phyloP scores from a whole-genome alignment of 441 rosid species.

The Erodium texanum region DNA sequence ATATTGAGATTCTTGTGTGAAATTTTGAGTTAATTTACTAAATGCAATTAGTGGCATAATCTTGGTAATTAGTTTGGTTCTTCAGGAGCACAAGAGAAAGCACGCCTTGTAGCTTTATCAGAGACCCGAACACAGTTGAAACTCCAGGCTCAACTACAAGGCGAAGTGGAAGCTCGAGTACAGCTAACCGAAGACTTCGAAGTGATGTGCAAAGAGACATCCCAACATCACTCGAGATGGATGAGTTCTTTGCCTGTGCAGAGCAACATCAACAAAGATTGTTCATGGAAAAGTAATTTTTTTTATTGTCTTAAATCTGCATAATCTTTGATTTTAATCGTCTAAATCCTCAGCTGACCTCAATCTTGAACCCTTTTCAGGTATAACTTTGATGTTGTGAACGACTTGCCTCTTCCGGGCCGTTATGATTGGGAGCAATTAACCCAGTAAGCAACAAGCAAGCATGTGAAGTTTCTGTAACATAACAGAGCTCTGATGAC shows the following conservation, averaged over 20 bases:
- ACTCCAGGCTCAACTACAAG: constrained; percentile 45
- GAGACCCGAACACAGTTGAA: constrained; percentile 23
- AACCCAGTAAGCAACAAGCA: constrained; percentile 20
- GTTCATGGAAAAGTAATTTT: constrained; percentile 46
- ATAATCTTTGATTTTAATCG: neutral
- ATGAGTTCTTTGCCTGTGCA: constrained; percentile 48
- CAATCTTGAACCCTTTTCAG: constrained; percentile 20
- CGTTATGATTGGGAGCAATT: constrained; percentile 54
- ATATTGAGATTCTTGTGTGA: neutral
- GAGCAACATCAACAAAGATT: constrained; percentile 43
- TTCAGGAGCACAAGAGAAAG: constrained; percentile 51
- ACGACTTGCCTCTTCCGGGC: constrained; percentile 48
- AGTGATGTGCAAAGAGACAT: constrained; percentile 21
- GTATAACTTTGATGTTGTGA: constrained; percentile 58
- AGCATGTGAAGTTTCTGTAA: constrained; percentile 30
- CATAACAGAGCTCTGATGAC: constrained; percentile 24
- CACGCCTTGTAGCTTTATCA: constrained; percentile 44
- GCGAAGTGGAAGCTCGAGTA: constrained; percentile 14
- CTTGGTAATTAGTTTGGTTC: constrained; percentile 7
- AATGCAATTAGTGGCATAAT: neutral
- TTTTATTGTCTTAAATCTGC: neutral
- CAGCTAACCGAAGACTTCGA: constrained; percentile 19
- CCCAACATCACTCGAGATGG: constrained; percentile 36
- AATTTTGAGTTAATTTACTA: neutral
- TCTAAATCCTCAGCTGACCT: neutral